Base-by-base conservation (phyloP, 192 early-diverging fungal species). In the Hyaloraphidium curvatum region DNA sequence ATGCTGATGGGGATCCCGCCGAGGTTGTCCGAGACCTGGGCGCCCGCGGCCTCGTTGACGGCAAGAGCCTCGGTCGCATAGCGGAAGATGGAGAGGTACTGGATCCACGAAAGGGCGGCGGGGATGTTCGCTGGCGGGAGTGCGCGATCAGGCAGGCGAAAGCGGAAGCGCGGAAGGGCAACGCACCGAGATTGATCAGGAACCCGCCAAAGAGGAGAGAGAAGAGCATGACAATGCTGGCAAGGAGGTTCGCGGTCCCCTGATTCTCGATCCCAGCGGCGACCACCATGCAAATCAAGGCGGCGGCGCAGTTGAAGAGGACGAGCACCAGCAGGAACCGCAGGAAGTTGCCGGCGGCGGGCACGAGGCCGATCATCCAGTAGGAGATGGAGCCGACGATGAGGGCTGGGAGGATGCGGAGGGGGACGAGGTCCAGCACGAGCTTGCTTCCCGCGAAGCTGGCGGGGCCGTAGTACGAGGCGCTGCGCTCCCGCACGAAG, bases 191-290 rank as follows among this genome's bases (percentile, higher is more conserved):
- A 55, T 82, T 83, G 52, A 86, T 63, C 30, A 86, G 51, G 35
- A 83, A 76, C 0, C 83, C 83, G 3, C 80, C 74, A 65, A 86
- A 82, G 35, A 86, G 57, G 81, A 86, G 80, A 51, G 78, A 73
- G 60, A 86, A 86, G 26, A 86, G 64, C 50, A 80, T 75, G 9
- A 67, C 53, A 14, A 86, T 72, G 21, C 71, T 68, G 0, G 75
- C 77, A 0, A 77, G 70, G 17, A 86, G 60, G 16, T 68, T 79
- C 3, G 79, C 76, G 0, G 73, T 76, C 2, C 76, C 75, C 0
- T 75, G 50, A 40, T 72, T 75, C 21, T 58, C 57, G 50, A 86
- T 72, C n/a, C 66, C 68, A 5, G 69, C 68, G 0, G 69, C 81
- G 30, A 80, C 58, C 16, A 70, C 66, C 19, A 82, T 55, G 53